Percentiles rank a stretch among this genome's conserved stretches.
phyloP scores from a whole-genome alignment of 192 early-diverging fungal species.

The Coemansia sp. region DNA sequence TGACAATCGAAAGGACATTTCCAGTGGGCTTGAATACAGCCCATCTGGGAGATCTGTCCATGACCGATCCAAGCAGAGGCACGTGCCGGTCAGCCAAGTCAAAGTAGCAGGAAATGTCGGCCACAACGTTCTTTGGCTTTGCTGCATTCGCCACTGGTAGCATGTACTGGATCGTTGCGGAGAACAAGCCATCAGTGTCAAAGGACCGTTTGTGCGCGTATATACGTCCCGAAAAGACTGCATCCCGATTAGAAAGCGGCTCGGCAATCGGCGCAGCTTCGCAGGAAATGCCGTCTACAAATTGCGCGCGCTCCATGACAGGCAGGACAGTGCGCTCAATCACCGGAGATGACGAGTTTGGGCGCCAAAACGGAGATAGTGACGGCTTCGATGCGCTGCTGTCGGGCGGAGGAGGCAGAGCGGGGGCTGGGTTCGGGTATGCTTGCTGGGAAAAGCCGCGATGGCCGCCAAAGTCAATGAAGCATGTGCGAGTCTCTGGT shows the following conservation, averaged over 20 bases:
- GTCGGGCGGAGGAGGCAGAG: slow-evolving; percentile 14
- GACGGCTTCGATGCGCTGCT: not conserved
- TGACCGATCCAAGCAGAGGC: slow-evolving; percentile 38
- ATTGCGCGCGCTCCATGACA: slow-evolving; percentile 42
- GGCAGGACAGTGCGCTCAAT: slow-evolving; percentile 33
- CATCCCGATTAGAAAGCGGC: slow-evolving; percentile 23
- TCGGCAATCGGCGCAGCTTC: slow-evolving; percentile 19
- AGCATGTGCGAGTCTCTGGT: slow-evolving; percentile 51
- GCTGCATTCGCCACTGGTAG: slow-evolving; percentile 19
- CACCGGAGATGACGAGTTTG: slow-evolving; percentile 3
- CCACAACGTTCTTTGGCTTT: slow-evolving; percentile 11
- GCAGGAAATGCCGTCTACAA: slow-evolving; percentile 21
- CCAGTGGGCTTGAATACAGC: slow-evolving; percentile 34
- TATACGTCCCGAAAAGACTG: slow-evolving; percentile 39
- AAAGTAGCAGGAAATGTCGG: slow-evolving; percentile 52
- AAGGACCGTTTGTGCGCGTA: slow-evolving; percentile 40
- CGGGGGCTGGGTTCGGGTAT: slow-evolving; percentile 47
- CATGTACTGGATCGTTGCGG: slow-evolving; percentile 35
- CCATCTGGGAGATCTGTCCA: slow-evolving; percentile 30
- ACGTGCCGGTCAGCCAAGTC: slow-evolving; percentile 39
- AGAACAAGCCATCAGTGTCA: slow-evolving; percentile 24
- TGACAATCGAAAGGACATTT: slow-evolving; percentile 45
- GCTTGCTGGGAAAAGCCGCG: slow-evolving; percentile 40
- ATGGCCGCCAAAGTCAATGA: slow-evolving; percentile 47
- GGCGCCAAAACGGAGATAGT: not conserved